Evolutionary conservation across 257 asterid genomes (phyloP), one percentile per base, ranked within the genome.

Genomic region (Ligustrum vulgare): DNA sequence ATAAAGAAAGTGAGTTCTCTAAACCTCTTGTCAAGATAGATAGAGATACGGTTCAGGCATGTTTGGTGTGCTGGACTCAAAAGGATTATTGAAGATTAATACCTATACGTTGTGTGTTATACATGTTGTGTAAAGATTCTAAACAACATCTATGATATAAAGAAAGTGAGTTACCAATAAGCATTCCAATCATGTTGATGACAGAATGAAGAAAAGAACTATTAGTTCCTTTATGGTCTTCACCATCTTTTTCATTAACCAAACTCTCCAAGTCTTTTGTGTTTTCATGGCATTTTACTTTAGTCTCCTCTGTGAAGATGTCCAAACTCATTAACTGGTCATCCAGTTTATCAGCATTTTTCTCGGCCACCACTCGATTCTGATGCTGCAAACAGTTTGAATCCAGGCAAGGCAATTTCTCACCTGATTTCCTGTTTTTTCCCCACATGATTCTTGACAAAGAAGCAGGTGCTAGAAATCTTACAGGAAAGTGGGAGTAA

Each of bases 131-230:
- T 51, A 20, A 6, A 62, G n/a, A 56, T 0, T 8, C 11, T 33
- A 35, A 25, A 0, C 16, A 68, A 13, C 11, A 33, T 32, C 6
- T 8, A 15, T 23, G 12, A 22, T 25, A 31, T 9, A 23, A 23
- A 37, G 22, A 12, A 5, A 31, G 2, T 23, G 7, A 70, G 7
- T 39, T 78, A 89, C 96, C 93, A 80, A 89, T 84, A 60, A 91
- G 92, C 96, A 91, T 91, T 69, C 97, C 96, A 72, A 84, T 72
- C 97, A 89, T 89, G 82, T 91, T 89, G 83, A 81, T 74, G 80
- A 91, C 96, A 13, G 93, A 85, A 81, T 91, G 91, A 72, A 87
- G 81, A 74, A 89, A 89, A 77, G 93, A 80, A 69, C 79, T 69
- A 15, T 64, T 82, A 63, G 67, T 72, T 74, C 80, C 66, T 15